Evolutionary conservation across 169 alveolate species (phyloP).

Genomic region (Cryptosporidium meleagridis): DNA sequence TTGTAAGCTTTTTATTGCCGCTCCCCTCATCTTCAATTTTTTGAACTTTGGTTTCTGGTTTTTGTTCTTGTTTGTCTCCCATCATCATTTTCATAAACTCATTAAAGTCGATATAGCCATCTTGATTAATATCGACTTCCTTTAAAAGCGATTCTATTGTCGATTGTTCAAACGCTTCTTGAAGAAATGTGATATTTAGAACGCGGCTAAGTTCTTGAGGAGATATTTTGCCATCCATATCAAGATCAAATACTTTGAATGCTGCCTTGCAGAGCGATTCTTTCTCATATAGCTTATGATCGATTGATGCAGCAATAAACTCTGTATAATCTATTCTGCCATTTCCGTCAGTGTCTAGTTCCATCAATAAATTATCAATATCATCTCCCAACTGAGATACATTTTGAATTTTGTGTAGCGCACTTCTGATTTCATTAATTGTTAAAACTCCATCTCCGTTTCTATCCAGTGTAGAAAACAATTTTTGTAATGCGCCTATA

Average conservation of each 20-base stretch:
- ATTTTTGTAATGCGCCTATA: slow-evolving; percentile 88
- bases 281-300: slow-evolving; percentile 86
- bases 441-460: slow-evolving; percentile 93
- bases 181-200: slow-evolving; percentile 77
- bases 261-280: slow-evolving; percentile 90
- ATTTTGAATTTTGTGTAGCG: slow-evolving; percentile 60
- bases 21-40: not conserved
- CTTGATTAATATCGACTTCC: slow-evolving; percentile 85
- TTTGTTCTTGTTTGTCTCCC: slow-evolving; percentile 36
- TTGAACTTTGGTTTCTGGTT: slow-evolving; percentile 6
- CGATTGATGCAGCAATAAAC: slow-evolving; percentile 93
- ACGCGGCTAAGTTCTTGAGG: slow-evolving; percentile 84
- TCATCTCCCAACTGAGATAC: slow-evolving; percentile 79
- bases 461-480: slow-evolving; percentile 90
- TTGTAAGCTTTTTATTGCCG: not conserved
- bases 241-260: slow-evolving; percentile 91
- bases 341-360: slow-evolving; percentile 89
- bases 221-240: slow-evolving; percentile 90
- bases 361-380: slow-evolving; percentile 81
- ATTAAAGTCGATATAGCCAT: slow-evolving; percentile 81
- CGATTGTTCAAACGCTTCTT: slow-evolving; percentile 82
- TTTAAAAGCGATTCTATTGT: slow-evolving; percentile 80
- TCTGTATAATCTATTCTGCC: slow-evolving; percentile 94
- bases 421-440: slow-evolving; percentile 70
- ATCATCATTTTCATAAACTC: slow-evolving; percentile 81